These are phyloP conservation scores for Talaromyces islandicus DNA, from an alignment of 2,329 filamentous ascomycete species.

Conservation along the genomic window DNA sequence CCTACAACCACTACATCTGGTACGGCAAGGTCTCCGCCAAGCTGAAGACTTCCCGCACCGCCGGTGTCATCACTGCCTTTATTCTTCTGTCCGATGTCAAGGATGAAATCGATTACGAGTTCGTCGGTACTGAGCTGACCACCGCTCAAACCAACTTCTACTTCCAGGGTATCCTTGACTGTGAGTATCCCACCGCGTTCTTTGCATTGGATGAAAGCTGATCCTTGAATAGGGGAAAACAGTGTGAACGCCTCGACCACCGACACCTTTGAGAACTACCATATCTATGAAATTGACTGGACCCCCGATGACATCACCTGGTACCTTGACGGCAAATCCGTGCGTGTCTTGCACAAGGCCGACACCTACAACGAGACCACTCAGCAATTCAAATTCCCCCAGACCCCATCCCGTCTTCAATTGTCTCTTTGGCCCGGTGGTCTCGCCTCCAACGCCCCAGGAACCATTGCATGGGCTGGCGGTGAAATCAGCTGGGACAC, in stretches of 20 bases:
- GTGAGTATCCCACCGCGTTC: conserved; percentile 48
- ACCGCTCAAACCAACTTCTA: conserved; percentile 93
- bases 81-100: conserved; percentile 93
- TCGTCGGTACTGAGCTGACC: conserved; percentile 71
- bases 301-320: conserved; percentile 78
- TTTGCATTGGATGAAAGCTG: not conserved
- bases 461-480: conserved; percentile 88
- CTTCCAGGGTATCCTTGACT: conserved; percentile 87
- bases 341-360: conserved; percentile 66
- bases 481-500: conserved; percentile 83
- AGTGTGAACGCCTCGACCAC: conserved; percentile 61
- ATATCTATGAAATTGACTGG: conserved; percentile 94
- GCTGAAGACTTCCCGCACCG: conserved; percentile 76
- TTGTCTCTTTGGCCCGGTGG: conserved; percentile 96
- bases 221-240: conserved; percentile 58
- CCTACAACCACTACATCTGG: conserved; percentile 86
- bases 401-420: conserved; percentile 85
- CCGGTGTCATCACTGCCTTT: conserved; percentile 93
- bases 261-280: conserved; percentile 70
- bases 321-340: conserved; percentile 74
- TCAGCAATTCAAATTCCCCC: conserved; percentile 80
- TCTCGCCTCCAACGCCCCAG: conserved; percentile 67
- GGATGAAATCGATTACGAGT: conserved; percentile 98
- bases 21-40: conserved; percentile 87
- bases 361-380: conserved; percentile 82